Evolutionary conservation across 2,329 filamentous ascomycete species (phyloP).

Genomic region (Xenosphaeropsis pyriputrescens): DNA sequence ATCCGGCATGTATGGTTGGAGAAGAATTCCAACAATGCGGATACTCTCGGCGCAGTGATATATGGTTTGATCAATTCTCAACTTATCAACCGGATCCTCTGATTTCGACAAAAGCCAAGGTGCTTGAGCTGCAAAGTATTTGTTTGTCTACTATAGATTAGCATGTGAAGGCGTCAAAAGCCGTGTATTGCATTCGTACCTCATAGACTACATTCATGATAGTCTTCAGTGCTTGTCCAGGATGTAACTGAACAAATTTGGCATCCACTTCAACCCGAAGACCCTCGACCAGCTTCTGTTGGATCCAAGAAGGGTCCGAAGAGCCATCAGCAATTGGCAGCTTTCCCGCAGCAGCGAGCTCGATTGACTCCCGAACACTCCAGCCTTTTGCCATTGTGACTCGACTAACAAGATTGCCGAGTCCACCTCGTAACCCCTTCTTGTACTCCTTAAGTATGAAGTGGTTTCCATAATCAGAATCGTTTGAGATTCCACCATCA

Average conservation of each 20-base stretch:
- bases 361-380: slow-evolving; percentile 40
- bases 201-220: slow-evolving; percentile 48
- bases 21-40: slow-evolving; percentile 65
- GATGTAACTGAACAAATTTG: slow-evolving; percentile 49
- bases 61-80: slow-evolving; percentile 41
- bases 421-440: slow-evolving; percentile 58
- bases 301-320: slow-evolving; percentile 10
- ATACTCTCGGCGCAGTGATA: slow-evolving; percentile 63
- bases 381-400: slow-evolving; percentile 55
- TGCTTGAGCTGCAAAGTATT: slow-evolving; percentile 43
- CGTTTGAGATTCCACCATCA: slow-evolving; percentile 61
- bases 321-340: neutral
- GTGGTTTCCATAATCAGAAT: slow-evolving; percentile 75
- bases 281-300: slow-evolving; percentile 23
- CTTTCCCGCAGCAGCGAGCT: slow-evolving; percentile 4
- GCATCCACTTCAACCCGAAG: slow-evolving; percentile 26
- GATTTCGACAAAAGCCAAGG: slow-evolving; percentile 51
- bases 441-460: slow-evolving; percentile 64
- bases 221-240: slow-evolving; percentile 47
- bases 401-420: slow-evolving; percentile 70
- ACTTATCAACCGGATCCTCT: slow-evolving; percentile 18
- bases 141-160: slow-evolving; percentile 41
- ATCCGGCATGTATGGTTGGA: slow-evolving; percentile 82
- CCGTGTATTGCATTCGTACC: slow-evolving; percentile 22
- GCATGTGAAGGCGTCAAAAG: slow-evolving; percentile 1